These are phyloP conservation scores for Arachis stenosperma DNA, from an alignment of 306 rosid species.

Conservation along the genomic window DNA sequence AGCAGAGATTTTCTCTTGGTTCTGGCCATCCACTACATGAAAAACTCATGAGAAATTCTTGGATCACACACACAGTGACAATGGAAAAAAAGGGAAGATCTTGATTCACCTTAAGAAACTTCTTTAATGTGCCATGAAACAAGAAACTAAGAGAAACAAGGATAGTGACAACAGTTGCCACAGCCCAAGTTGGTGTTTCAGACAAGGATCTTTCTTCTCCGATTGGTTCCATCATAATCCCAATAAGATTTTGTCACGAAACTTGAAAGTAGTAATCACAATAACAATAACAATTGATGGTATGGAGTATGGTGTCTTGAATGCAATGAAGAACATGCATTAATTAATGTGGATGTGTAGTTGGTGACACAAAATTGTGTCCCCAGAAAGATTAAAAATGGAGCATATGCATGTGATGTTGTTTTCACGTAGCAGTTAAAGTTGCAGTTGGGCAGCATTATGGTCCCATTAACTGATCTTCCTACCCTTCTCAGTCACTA, in stretches of 20 bases:
- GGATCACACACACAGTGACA: neutral
- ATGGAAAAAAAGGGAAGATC: neutral
- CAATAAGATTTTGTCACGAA: neutral
- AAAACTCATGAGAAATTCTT: slow-evolving; percentile 21
- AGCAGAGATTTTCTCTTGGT: slow-evolving; percentile 82
- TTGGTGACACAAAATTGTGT: slow-evolving; percentile 38
- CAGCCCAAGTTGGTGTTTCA: slow-evolving; percentile 87
- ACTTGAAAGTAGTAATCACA: neutral
- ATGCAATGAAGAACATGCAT: slow-evolving; percentile 28
- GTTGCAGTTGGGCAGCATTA: slow-evolving; percentile 21
- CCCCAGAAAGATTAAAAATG: slow-evolving; percentile 34
- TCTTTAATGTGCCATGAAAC: slow-evolving; percentile 55
- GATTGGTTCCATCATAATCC: slow-evolving; percentile 48
- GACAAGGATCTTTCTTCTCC: slow-evolving; percentile 70
- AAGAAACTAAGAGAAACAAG: slow-evolving; percentile 70
- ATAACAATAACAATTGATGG: too few relatives aligned
- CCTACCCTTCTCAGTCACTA: slow-evolving; percentile 34
- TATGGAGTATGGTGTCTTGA: slow-evolving; percentile 1
- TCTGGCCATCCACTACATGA: slow-evolving; percentile 65
- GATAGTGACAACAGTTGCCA: slow-evolving; percentile 72
- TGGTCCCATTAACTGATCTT: slow-evolving; percentile 51
- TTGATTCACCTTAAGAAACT: slow-evolving; percentile 53
- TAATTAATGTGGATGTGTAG: slow-evolving; percentile 42
- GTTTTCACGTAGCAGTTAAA: slow-evolving; percentile 40
- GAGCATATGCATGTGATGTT: slow-evolving; percentile 51